Percentiles rank a stretch among this genome's conserved stretches.
Conservation (phyloP, 176 grass and related monocot species). For the Secale cereale region DNA sequence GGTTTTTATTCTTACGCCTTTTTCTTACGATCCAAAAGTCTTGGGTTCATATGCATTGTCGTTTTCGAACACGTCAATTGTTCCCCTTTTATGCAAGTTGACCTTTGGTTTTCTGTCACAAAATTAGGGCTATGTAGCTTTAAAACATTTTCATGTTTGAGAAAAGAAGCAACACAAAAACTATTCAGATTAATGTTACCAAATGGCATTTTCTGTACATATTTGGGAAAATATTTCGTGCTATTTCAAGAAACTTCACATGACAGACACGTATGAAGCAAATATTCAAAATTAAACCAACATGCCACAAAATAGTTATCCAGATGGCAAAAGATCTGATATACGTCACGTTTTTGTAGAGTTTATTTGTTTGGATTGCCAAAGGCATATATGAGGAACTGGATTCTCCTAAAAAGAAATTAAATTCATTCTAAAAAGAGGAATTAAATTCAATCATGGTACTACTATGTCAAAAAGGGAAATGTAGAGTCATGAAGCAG, state of each 20-base stretch:
- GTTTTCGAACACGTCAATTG: neutral
- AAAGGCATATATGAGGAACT: neutral
- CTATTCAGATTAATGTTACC: neutral
- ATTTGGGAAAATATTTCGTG: neutral
- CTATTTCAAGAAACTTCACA: neutral
- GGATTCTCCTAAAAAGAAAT: neutral
- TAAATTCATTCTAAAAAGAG: neutral
- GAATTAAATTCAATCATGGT: neutral
- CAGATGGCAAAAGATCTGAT: no score
- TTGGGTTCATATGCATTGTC: neutral
- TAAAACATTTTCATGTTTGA: neutral
- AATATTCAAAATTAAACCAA: neutral
- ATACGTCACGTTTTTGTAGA: no score
- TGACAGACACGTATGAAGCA: neutral
- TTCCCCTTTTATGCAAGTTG: neutral
- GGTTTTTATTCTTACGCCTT: neutral
- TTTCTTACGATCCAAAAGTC: neutral
- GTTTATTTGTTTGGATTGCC: neutral
- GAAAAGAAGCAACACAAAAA: neutral
- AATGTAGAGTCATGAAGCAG: no score
- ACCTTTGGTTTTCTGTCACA: neutral
- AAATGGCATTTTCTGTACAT: neutral
- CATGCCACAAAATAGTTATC: neutral
- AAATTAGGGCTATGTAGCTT: neutral
- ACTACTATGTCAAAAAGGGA: no score